Base-by-base conservation (phyloP, 2,329 filamentous ascomycete genomes). In the Sclerotinia glacialis region DNA sequence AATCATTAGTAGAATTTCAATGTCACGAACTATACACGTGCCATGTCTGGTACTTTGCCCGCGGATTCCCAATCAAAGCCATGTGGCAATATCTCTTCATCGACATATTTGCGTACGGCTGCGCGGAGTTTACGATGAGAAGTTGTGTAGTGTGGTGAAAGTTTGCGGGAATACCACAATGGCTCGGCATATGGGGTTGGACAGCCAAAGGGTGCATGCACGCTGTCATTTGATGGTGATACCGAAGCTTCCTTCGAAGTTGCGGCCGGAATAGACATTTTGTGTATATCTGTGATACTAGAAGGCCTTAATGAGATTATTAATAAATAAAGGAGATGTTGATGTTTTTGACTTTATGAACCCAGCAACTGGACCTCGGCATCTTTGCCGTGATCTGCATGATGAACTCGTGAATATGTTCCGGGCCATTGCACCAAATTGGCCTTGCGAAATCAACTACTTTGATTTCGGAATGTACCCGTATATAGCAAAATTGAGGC, bases 11-110 rank as follows among this genome's bases (percentile, higher is more conserved):
- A 66, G 7, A 7, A 16, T 11, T n/a, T 40, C 58, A 4, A 44
- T 14, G 4, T 44, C 26, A 62, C 18, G 21, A 28, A 40, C 16
- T 72, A 71, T 7, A 73, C 74, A 52, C 78, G 74, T 46, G 78
- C 82, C 55, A 77, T 71, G 8, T 76, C 73, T 14, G 83, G 83
- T 16, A 84, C 83, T 64, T 82, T 75, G 1, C 83, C 82, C 2
- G 82, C 82, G 4, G 80, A 81, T 73, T 90, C 88, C 87, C 88
- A 90, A 49, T 89, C 85, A 42, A 86, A 80, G 5, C 83, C 83
- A 69, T 83, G 79, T 0, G 86, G 86, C 2, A 83, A 77, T 54
- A 90, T 79, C 47, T 86, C 77, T 2, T 81, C 79, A 67, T 89
- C 83, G 58, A 89, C 78, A 68, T 89, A 89, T 31, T 80, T 73